Evolutionary conservation across 371 early-diverging fungal genomes (phyloP).

Genomic region (Mortierella polycephala): DNA sequence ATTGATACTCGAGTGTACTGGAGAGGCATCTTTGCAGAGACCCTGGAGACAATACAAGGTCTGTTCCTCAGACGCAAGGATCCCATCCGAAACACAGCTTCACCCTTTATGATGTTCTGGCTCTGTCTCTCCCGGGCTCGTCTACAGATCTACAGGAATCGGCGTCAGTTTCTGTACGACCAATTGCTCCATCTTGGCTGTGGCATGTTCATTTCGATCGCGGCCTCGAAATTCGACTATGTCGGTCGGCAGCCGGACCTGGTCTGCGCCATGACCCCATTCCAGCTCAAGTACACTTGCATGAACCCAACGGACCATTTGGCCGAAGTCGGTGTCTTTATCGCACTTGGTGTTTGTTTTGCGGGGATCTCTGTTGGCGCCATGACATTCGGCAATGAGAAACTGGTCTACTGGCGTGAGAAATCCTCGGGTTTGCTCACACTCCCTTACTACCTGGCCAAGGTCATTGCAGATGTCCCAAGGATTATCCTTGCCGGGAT

Average conservation of each 20-base stretch:
- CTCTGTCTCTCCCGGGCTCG: slow-evolving; percentile 56
- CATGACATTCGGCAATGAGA: slow-evolving; percentile 54
- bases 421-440: slow-evolving; percentile 60
- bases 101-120: slow-evolving; percentile 50
- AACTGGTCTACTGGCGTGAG: slow-evolving; percentile 65
- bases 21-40: slow-evolving; percentile 40
- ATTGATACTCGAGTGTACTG: slow-evolving; percentile 52
- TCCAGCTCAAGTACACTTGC: slow-evolving; percentile 46
- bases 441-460: slow-evolving; percentile 63
- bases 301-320: slow-evolving; percentile 39
- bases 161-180: slow-evolving; percentile 58
- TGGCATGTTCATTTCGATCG: slow-evolving; percentile 58
- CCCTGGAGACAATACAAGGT: slow-evolving; percentile 37
- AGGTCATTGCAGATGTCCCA: slow-evolving; percentile 63
- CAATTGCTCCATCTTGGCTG: slow-evolving; percentile 63
- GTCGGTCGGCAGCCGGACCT: slow-evolving; percentile 57
- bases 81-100: slow-evolving; percentile 58
- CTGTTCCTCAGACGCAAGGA: slow-evolving; percentile 47
- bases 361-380: slow-evolving; percentile 57
- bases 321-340: slow-evolving; percentile 55
- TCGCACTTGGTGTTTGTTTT: slow-evolving; percentile 55
- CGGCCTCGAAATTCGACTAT: slow-evolving; percentile 53
- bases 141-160: slow-evolving; percentile 62
- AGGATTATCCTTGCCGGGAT: slow-evolving; percentile 60
- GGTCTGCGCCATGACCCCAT: slow-evolving; percentile 58